These are phyloP conservation scores for Monosporascus sp. DNA, from an alignment of 2,329 filamentous ascomycete genomes.

Conservation along the genomic window DNA sequence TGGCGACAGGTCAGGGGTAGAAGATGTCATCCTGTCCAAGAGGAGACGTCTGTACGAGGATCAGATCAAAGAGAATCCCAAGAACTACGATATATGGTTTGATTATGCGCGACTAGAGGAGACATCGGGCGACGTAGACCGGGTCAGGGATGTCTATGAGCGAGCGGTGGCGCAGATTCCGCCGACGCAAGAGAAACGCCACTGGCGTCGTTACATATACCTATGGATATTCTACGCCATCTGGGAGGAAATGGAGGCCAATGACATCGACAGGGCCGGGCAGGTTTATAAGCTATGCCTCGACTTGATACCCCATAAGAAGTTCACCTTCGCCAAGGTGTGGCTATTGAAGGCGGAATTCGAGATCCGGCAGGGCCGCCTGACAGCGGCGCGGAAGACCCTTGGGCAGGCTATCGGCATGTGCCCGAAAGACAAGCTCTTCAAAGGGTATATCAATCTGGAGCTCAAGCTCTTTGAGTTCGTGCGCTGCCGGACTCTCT, in stretches of 20 bases:
- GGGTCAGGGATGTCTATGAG: conserved; percentile 89
- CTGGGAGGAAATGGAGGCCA: conserved; percentile 85
- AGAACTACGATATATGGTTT: conserved; percentile 97
- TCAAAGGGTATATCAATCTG: conserved; percentile 87
- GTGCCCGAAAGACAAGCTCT: conserved; percentile 94
- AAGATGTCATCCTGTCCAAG: conserved; percentile 94
- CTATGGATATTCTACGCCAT: conserved; percentile 97
- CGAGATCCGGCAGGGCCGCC: conserved; percentile 79
- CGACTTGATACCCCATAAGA: conserved; percentile 85
- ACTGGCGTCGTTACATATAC: conserved; percentile 97
- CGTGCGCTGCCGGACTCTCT: conserved; percentile 79
- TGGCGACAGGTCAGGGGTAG: conserved; percentile 86
- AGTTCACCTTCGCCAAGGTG: conserved; percentile 95
- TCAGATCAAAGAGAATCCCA: conserved; percentile 85
- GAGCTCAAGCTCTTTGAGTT: conserved; percentile 96
- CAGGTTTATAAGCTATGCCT: conserved; percentile 90
- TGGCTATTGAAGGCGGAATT: conserved; percentile 95
- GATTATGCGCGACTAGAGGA: conserved; percentile 92
- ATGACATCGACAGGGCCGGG: conserved; percentile 70
- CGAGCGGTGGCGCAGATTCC: conserved; percentile 92
- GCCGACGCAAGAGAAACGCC: conserved; percentile 90
- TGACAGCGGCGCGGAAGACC: conserved; percentile 77
- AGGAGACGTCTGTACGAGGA: conserved; percentile 90
- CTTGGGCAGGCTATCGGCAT: conserved; percentile 86
- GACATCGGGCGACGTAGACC: conserved; percentile 71